phyloP scores from a whole-genome alignment of 2,329 filamentous ascomycete genomes.

The Colletotrichum sp. region DNA sequence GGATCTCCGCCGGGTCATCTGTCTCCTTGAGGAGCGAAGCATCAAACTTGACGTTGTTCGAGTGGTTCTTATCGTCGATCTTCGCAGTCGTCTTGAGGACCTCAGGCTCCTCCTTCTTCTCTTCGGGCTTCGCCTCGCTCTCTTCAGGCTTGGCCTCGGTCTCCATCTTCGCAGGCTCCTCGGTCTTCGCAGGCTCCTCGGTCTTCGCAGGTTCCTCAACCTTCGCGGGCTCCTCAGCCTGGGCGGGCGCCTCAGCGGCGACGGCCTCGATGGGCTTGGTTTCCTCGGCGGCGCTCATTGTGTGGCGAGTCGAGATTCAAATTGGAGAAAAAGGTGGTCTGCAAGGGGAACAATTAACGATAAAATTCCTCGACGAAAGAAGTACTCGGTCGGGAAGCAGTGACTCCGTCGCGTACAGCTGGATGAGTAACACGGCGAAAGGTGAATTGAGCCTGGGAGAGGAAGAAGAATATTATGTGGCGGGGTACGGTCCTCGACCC shows the following conservation, averaged over 20 bases:
- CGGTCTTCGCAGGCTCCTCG: conserved; percentile 26
- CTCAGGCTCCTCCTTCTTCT: conserved; percentile 21
- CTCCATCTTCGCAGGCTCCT: conserved; percentile 27
- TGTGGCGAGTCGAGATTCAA: conserved; percentile 12
- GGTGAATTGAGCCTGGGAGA: neutral
- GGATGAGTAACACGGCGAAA: neutral
- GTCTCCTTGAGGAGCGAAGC: conserved; percentile 70
- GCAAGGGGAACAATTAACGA: neutral
- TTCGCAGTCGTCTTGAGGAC: conserved; percentile 51
- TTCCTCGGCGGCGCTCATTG: conserved; percentile 44
- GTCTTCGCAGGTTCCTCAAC: conserved; percentile 27
- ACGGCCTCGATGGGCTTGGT: conserved; percentile 43
- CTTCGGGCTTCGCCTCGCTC: conserved; percentile 22
- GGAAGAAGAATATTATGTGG: conserved; percentile 2
- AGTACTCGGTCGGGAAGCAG: neutral
- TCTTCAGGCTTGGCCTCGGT: conserved; percentile 26
- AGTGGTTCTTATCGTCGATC: conserved; percentile 40
- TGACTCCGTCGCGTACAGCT: neutral
- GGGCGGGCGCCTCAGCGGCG: conserved; percentile 24
- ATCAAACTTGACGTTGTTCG: conserved; percentile 73
- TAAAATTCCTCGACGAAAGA: neutral
- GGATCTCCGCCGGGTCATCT: conserved; percentile 80
- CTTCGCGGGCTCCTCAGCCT: conserved; percentile 26
- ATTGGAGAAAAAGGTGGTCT: neutral
- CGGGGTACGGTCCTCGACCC: conserved; percentile 10